These are phyloP conservation scores for Nakazawaea siamensis DNA, from an alignment of 805 yeast genomes.

Conservation along the genomic window DNA sequence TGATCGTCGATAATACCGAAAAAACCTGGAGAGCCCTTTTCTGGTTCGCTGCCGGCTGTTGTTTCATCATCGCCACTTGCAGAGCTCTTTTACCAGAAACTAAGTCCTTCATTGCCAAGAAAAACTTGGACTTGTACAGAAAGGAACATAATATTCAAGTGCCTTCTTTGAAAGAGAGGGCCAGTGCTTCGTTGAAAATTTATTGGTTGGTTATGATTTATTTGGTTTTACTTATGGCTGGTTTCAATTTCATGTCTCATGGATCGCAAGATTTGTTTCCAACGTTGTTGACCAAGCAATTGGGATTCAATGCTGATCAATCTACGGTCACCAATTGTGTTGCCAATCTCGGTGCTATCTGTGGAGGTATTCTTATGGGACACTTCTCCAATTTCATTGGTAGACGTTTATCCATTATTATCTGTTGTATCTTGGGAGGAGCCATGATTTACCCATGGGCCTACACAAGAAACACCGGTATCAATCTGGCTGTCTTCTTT, in stretches of 20 bases:
- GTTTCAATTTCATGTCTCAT: conserved; percentile 55
- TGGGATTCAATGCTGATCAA: conserved; percentile 30
- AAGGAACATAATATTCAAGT: conserved; percentile 22
- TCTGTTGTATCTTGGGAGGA: conserved; percentile 49
- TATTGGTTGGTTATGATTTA: conserved; percentile 57
- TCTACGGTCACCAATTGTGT: conserved; percentile 49
- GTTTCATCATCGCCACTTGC: conserved; percentile 31
- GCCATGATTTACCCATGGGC: conserved; percentile 61
- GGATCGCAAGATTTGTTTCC: conserved; percentile 60
- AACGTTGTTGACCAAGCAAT: conserved; percentile 41
- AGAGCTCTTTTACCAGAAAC: conserved; percentile 43
- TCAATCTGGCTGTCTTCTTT: conserved; percentile 54
- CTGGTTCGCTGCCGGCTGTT: conserved; percentile 62
- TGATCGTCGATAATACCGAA: conserved; percentile 43
- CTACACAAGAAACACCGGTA: conserved; percentile 34
- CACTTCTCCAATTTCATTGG: conserved; percentile 49
- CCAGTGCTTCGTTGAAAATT: conserved; percentile 25
- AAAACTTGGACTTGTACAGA: conserved; percentile 24
- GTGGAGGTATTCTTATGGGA: conserved; percentile 49
- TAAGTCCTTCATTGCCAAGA: conserved; percentile 38
- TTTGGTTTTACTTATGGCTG: conserved; percentile 51
- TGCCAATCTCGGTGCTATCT: conserved; percentile 50
- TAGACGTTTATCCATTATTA: conserved; percentile 42
- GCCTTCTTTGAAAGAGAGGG: conserved; percentile 24
- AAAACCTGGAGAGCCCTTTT: conserved; percentile 58